Percentiles rank a stretch among this genome's conserved stretches.
Conservation (phyloP, 2,329 filamentous ascomycete genomes). For the Ascochyta pisi region DNA sequence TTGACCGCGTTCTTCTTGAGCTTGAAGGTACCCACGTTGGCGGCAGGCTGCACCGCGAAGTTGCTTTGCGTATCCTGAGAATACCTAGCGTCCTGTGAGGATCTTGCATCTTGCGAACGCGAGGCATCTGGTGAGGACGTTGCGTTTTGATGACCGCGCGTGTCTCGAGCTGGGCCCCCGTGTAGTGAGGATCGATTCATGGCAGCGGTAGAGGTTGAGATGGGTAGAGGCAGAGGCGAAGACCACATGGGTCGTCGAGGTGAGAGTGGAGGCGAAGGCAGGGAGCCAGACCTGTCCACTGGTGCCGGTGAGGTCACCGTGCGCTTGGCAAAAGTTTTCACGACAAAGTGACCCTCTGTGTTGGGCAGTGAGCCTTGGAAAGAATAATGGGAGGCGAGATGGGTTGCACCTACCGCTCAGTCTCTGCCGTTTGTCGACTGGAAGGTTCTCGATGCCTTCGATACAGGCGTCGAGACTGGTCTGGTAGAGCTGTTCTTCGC, state of each 20-base stretch:
- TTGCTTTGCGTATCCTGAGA: constrained; percentile 18
- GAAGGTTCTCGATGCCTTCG: constrained; percentile 23
- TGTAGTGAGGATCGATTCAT: constrained; percentile 26
- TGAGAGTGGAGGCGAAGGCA: constrained; percentile 20
- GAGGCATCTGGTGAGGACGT: neutral
- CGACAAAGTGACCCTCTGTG: neutral
- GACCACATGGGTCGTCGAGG: neutral
- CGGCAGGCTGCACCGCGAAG: constrained; percentile 33
- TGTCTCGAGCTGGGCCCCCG: constrained; percentile 9
- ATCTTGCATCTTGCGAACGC: neutral
- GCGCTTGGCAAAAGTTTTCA: neutral
- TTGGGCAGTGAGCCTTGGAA: constrained; percentile 3
- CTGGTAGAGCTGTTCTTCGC: constrained; percentile 18
- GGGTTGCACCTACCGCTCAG: constrained; percentile 6
- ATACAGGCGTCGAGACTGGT: constrained; percentile 27
- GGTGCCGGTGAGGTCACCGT: neutral
- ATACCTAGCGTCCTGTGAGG: neutral
- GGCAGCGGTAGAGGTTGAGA: neutral
- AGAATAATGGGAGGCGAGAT: neutral
- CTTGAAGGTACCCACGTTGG: constrained; percentile 22
- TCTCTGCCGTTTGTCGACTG: constrained; percentile 5
- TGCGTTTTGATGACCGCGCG: neutral
- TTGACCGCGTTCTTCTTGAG: constrained; percentile 42
- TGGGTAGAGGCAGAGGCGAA: neutral
- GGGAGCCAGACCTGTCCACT: neutral